Conservation (phyloP, 352 stramenopile species). For the Elongisporangium prolatum region DNA sequence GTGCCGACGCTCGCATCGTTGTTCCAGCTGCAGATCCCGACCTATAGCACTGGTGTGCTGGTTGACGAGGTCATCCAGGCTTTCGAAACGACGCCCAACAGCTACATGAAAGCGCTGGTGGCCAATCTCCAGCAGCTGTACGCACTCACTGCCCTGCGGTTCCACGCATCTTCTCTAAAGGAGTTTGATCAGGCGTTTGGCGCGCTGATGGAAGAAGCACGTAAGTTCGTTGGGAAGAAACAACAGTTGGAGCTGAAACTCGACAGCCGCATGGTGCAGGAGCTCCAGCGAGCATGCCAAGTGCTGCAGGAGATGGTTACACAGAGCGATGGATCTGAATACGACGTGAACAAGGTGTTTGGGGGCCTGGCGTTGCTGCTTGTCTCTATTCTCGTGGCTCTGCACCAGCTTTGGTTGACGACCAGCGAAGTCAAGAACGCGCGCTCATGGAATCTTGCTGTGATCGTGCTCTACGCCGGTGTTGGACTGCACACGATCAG, state of each 20-base stretch:
- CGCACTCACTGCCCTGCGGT: conserved; percentile 40
- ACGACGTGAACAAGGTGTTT: conserved; percentile 37
- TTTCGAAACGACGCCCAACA: conserved; percentile 3
- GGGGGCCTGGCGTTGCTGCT: conserved; percentile 23
- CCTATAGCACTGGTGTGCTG: conserved; percentile 58
- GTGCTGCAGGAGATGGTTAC: conserved; percentile 44
- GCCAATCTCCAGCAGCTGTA: conserved; percentile 63
- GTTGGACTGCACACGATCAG: conserved; percentile 48
- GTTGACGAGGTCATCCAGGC: conserved; percentile 51
- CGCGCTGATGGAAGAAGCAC: conserved; percentile 14
- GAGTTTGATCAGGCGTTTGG: conserved; percentile 29
- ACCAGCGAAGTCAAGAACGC: background rate
- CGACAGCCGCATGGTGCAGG: conserved; percentile 6
- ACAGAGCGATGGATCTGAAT: conserved; percentile 75
- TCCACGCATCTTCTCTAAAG: conserved; percentile 18
- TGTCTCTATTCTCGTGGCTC: conserved; percentile 11
- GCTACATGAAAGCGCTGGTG: conserved; percentile 29
- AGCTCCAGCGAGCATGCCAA: conserved; percentile 25
- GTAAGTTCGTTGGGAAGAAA: conserved; percentile 2
- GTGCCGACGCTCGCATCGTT: conserved; percentile 78
- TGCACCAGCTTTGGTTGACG: background rate
- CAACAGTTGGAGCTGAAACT: background rate
- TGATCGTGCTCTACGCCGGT: conserved; percentile 8
- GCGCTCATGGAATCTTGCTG: background rate
- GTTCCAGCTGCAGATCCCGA: conserved; percentile 65